Percentiles rank a stretch among this genome's conserved stretches.
These are phyloP conservation scores for Dendrobium catenatum DNA, from an alignment of 106 monocot genomes.

Conservation along the genomic window DNA sequence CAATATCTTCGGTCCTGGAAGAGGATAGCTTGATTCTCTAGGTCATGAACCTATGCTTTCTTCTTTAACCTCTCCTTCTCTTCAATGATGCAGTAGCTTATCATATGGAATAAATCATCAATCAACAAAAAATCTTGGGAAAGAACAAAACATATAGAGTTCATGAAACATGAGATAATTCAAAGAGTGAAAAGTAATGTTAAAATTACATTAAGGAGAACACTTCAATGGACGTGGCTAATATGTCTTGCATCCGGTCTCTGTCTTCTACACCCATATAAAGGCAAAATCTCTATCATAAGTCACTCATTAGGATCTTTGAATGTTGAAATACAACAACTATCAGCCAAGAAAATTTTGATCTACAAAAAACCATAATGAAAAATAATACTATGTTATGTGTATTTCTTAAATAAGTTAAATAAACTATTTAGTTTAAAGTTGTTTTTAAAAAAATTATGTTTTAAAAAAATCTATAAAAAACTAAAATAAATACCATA, in stretches of 20 bases:
- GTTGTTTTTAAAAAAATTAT: not conserved
- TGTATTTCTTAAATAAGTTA: not conserved
- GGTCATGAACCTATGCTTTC: slow-evolving; percentile 69
- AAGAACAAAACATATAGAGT: too few relatives aligned
- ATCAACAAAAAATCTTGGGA: too few relatives aligned
- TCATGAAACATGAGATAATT: too few relatives aligned
- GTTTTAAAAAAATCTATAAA: not conserved
- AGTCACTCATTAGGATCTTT: slow-evolving; percentile 84
- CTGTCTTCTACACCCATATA: slow-evolving; percentile 92
- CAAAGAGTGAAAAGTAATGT: slow-evolving; percentile 33
- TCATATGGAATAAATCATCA: too few relatives aligned
- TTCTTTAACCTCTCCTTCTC: slow-evolving; percentile 92
- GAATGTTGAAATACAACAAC: not conserved
- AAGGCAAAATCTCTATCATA: slow-evolving; percentile 69
- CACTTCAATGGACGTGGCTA: slow-evolving; percentile 38
- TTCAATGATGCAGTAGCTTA: slow-evolving; percentile 67
- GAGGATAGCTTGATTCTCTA: slow-evolving; percentile 48
- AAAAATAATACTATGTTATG: not conserved
- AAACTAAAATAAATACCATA: slow-evolving; percentile 10
- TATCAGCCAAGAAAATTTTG: not conserved
- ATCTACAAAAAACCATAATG: not conserved
- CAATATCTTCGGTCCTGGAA: too few relatives aligned
- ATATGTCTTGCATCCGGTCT: slow-evolving; percentile 56
- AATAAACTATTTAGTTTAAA: not conserved
- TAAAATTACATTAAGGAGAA: slow-evolving; percentile 62